These are phyloP conservation scores for Nasturtium officinale DNA, from an alignment of 345 rosid genomes.

Conservation along the genomic window DNA sequence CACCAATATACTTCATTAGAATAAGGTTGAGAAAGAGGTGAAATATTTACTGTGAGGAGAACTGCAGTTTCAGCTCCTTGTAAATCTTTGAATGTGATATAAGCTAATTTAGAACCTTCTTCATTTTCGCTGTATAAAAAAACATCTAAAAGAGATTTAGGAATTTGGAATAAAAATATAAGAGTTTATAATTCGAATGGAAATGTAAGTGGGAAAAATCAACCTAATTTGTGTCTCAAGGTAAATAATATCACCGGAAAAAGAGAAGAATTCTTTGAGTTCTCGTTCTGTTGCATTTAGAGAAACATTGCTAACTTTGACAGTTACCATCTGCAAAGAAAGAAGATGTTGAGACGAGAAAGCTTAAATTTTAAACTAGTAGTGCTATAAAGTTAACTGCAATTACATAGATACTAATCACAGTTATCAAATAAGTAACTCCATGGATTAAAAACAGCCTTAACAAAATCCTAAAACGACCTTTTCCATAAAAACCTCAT, in stretches of 20 bases:
- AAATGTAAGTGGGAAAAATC: conserved; percentile 3
- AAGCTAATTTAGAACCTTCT: conserved; percentile 60
- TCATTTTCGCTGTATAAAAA: conserved; percentile 54
- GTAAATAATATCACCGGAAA: conserved; percentile 66
- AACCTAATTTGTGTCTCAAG: conserved; percentile 67
- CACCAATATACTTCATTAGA: not conserved
- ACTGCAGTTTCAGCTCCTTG: conserved; percentile 85
- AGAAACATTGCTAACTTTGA: conserved; percentile 64
- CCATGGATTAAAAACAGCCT: no score
- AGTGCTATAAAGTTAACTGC: not conserved
- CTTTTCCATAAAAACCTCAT: no score
- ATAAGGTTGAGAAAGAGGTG: not conserved
- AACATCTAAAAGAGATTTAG: not conserved
- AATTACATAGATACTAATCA: not conserved
- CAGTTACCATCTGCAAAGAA: conserved; percentile 47
- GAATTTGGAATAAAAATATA: not conserved
- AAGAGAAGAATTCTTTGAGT: conserved; percentile 70
- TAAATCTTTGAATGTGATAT: conserved; percentile 76
- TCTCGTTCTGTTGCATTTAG: conserved; percentile 59
- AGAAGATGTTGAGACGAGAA: not conserved
- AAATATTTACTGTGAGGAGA: conserved; percentile 66
- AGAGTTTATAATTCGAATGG: not conserved
- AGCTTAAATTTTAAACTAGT: not conserved
- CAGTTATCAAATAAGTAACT: no score
- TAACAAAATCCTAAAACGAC: no score